phyloP scores from a whole-genome alignment of 208 protist genomes.

The Acanthamoeba quina region DNA sequence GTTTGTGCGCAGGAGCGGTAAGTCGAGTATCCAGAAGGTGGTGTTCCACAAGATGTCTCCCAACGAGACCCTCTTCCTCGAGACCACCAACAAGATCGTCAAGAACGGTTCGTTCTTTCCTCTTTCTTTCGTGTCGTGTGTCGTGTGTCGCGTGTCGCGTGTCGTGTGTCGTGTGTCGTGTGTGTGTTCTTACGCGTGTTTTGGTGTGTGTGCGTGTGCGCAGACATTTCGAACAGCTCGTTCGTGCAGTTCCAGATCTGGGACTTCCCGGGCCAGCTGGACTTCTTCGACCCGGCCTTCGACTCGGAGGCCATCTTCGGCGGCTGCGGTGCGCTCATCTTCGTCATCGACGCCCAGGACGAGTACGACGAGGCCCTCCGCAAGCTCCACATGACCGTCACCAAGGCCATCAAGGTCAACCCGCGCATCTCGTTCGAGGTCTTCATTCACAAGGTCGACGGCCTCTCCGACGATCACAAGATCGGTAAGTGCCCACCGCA shows the following conservation, averaged over 20 bases:
- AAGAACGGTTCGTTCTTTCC: constrained; percentile 81
- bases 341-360: constrained; percentile 94
- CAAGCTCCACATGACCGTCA: constrained; percentile 87
- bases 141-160: not conserved
- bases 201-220: not conserved
- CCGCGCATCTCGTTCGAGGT: constrained; percentile 92
- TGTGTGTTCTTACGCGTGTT: not conserved
- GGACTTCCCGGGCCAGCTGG: constrained; percentile 94
- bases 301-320: constrained; percentile 90
- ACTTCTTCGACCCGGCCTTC: constrained; percentile 90
- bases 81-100: constrained; percentile 92
- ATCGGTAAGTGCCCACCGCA: constrained; percentile 79
- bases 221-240: constrained; percentile 92
- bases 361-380: constrained; percentile 87
- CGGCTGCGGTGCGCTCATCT: constrained; percentile 91
- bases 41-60: constrained; percentile 96
- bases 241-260: constrained; percentile 95
- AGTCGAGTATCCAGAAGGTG: constrained; percentile 94
- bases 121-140: not conserved
- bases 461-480: constrained; percentile 92
- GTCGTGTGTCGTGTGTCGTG: not conserved
- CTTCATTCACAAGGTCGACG: constrained; percentile 95
- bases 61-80: constrained; percentile 95
- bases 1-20: constrained; percentile 87
- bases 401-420: constrained; percentile 89